Conservation (phyloP, 106 monocot species). For the Acorus calamus region DNA sequence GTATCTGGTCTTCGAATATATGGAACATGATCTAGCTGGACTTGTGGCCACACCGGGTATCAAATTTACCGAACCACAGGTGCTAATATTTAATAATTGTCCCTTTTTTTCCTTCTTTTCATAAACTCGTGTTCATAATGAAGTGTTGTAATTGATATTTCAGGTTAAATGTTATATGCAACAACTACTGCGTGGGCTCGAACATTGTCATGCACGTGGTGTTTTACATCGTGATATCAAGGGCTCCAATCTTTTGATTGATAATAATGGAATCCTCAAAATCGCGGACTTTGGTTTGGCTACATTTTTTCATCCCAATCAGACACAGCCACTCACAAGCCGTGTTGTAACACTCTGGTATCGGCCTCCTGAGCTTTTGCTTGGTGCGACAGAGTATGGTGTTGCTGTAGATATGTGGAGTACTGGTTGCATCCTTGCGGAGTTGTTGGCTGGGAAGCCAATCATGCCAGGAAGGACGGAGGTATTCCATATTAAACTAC, state of each 20-base stretch:
- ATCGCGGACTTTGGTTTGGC: constrained; percentile 71
- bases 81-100: neutral
- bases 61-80: constrained; percentile 57
- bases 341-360: constrained; percentile 75
- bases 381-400: constrained; percentile 56
- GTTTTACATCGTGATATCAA: constrained; percentile 71
- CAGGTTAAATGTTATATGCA: constrained; percentile 72
- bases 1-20: constrained; percentile 62
- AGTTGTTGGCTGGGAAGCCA: constrained; percentile 54
- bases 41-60: constrained; percentile 52
- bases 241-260: constrained; percentile 57
- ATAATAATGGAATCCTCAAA: constrained; percentile 50
- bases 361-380: constrained; percentile 59
- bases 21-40: constrained; percentile 73
- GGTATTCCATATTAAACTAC: constrained; percentile 17
- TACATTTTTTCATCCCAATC: constrained; percentile 48
- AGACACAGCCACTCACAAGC: constrained; percentile 52
- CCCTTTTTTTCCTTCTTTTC: neutral
- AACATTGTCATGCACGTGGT: constrained; percentile 56
- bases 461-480: constrained; percentile 76
- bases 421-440: constrained; percentile 64
- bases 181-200: constrained; percentile 49
- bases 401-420: constrained; percentile 65
- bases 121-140: neutral
- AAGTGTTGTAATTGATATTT: constrained; percentile 8